Base-by-base conservation (phyloP, 305 asterid genomes). In the Fraxinus latifolia region DNA sequence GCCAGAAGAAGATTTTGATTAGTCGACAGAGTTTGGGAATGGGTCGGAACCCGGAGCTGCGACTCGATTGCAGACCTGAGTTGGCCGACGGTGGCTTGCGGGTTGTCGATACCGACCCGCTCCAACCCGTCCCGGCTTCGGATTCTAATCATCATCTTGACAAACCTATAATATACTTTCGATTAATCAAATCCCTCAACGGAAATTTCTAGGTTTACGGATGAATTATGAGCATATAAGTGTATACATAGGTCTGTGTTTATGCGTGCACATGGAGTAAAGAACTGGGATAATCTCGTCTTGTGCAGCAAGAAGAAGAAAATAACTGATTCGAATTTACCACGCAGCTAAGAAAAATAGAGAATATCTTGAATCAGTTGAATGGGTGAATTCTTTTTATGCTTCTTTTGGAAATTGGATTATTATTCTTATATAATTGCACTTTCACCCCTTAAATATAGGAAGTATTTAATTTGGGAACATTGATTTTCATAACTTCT, bases 61-160 rank as follows among this genome's bases (percentile, higher is more conserved):
- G 95, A 82, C 53, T 93, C 92, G 83, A 96, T 92, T 82, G 80
- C 91, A 32, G 93, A 81, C 79, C 90, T 92, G 88, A 96, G 94
- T 12, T 89, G 76, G 8, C 84, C 89, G 62, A 94, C 88, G 67
- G 97, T 92, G 82, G 93, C 86, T 50, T 60, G 83, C 0, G 98
- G 93, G 77, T 83, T 86, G 15, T 86, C 94, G 84, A 96, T 85
- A 19, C 91, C 87, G 82, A 94, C 91, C 80, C 99, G 90, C 87
- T 96, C 98, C 77, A 96, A 75, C 27, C 98, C 98, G 82, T 96
- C 99, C 84, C 97, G 91, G 89, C 99, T 96, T 74, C 99, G 93
- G 86, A 93, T 86, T 91, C 99, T 89, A 87, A 94, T 93, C 95
- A 96, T 93, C 99, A 95, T 91, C 92, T 84, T 90, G 29, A 67